Evolutionary conservation across 768 basidiomycete genomes (phyloP).

Genomic region (Lentinula raphanica): DNA sequence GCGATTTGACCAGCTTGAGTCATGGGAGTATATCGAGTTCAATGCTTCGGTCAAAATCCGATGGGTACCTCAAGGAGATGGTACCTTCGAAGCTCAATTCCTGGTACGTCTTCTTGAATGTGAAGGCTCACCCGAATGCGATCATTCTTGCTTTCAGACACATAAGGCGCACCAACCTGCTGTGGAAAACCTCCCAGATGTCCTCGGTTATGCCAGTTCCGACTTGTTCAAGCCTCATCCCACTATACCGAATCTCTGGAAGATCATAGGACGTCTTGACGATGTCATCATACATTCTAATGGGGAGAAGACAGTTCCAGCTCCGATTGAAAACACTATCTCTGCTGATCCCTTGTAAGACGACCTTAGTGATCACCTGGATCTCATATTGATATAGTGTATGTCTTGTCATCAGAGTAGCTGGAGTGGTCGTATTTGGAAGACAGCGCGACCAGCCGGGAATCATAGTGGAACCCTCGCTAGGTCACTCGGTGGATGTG

Average conservation of each 20-base stretch:
- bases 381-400: constrained; percentile 13
- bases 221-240: constrained; percentile 43
- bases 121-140: too few species aligned
- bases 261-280: constrained; percentile 28
- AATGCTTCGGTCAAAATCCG: not conserved
- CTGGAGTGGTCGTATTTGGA: constrained; percentile 37
- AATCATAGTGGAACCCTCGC: constrained; percentile 24
- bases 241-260: constrained; percentile 35
- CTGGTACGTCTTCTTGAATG: not conserved
- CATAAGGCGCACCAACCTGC: constrained; percentile 19
- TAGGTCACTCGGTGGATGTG: constrained; percentile 21
- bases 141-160: too few species aligned
- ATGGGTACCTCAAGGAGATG: constrained; percentile 8
- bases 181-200: constrained; percentile 13
- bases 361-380: too few species aligned
- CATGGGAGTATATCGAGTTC: constrained; percentile 5
- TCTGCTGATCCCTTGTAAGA: constrained; percentile 19
- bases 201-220: constrained; percentile 35
- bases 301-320: constrained; percentile 28
- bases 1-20: not conserved
- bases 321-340: constrained; percentile 21
- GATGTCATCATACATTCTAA: constrained; percentile 26
- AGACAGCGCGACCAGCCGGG: constrained; percentile 27
- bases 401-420: constrained; percentile 16
- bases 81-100: constrained; percentile 6